Conservation (phyloP, 2,329 filamentous ascomycete genomes). For the Colletotrichum aenigma region DNA sequence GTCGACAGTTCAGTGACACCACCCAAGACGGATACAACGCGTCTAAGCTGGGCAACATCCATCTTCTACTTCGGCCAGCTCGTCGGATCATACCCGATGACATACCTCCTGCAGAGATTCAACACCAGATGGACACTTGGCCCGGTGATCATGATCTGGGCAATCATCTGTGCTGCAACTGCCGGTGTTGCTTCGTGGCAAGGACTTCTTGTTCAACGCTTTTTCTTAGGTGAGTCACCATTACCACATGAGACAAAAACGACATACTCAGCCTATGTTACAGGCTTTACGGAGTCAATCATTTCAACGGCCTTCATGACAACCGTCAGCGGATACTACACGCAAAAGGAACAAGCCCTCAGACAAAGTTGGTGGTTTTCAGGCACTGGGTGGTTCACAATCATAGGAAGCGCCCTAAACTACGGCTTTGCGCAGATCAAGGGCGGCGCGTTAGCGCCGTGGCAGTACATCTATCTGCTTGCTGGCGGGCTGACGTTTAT, state of each 20-base stretch:
- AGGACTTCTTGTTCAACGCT: conserved; percentile 55
- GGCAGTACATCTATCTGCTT: conserved; percentile 60
- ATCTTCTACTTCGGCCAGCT: conserved; percentile 69
- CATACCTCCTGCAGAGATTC: conserved; percentile 60
- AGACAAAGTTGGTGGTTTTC: conserved; percentile 57
- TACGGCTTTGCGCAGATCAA: conserved; percentile 56
- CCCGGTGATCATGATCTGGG: conserved; percentile 55
- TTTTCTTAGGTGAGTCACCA: conserved; percentile 37
- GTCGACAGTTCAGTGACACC: conserved; percentile 35
- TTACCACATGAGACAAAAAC: not conserved
- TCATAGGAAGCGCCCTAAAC: conserved; percentile 52
- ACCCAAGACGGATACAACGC: conserved; percentile 53
- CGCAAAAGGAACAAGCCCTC: conserved; percentile 52
- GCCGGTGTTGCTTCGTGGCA: conserved; percentile 57
- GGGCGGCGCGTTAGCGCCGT: conserved; percentile 45
- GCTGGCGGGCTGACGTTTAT: conserved; percentile 53
- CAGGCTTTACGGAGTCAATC: conserved; percentile 47
- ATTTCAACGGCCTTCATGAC: conserved; percentile 56
- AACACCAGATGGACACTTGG: conserved; percentile 56
- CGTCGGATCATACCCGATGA: conserved; percentile 62
- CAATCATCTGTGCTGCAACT: conserved; percentile 58
- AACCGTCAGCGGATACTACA: conserved; percentile 53
- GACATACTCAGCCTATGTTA: not conserved
- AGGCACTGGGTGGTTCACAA: conserved; percentile 44
- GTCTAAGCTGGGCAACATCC: conserved; percentile 65